Percentiles rank a stretch among this genome's conserved stretches.
phyloP scores from a whole-genome alignment of 2,329 filamentous ascomycete species.

The Cladophialophora chaetospira region DNA sequence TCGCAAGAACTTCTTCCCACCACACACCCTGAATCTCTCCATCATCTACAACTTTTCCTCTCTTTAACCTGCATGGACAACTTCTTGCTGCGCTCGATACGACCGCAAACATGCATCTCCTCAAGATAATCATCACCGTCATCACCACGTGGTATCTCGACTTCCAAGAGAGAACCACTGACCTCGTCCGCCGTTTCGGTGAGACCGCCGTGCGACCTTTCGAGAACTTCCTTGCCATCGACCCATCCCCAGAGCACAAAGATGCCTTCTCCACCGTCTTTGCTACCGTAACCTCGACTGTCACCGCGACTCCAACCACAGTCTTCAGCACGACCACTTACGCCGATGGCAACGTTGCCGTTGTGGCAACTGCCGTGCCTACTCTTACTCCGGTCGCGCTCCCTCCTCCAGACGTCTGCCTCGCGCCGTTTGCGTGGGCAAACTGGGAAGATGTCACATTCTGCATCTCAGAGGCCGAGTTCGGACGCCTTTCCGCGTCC shows the following conservation, averaged over 20 bases:
- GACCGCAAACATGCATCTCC: not conserved
- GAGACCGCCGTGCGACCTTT: not conserved
- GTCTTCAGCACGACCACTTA: not conserved
- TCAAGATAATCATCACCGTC: not conserved
- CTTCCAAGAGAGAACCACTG: not conserved
- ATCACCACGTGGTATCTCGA: not conserved
- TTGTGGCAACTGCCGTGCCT: not conserved
- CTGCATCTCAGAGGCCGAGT: not conserved
- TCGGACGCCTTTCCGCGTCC: not conserved
- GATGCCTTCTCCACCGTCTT: not conserved
- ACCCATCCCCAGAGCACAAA: too few relatives aligned
- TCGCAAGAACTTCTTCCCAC: not conserved
- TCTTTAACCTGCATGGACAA: not conserved
- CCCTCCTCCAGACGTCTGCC: not conserved
- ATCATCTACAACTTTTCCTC: not conserved
- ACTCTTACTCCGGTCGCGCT: not conserved
- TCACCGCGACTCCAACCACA: not conserved
- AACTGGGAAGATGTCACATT: not conserved
- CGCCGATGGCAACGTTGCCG: not conserved
- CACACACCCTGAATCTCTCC: not conserved
- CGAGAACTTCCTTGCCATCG: conserved; percentile 5
- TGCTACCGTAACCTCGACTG: conserved; percentile 2
- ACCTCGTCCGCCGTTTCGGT: not conserved
- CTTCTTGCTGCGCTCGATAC: not conserved
- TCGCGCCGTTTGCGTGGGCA: not conserved